These are phyloP conservation scores for Aspergillus pseudoterreus DNA, from an alignment of 2,329 filamentous ascomycete genomes.

Conservation along the genomic window DNA sequence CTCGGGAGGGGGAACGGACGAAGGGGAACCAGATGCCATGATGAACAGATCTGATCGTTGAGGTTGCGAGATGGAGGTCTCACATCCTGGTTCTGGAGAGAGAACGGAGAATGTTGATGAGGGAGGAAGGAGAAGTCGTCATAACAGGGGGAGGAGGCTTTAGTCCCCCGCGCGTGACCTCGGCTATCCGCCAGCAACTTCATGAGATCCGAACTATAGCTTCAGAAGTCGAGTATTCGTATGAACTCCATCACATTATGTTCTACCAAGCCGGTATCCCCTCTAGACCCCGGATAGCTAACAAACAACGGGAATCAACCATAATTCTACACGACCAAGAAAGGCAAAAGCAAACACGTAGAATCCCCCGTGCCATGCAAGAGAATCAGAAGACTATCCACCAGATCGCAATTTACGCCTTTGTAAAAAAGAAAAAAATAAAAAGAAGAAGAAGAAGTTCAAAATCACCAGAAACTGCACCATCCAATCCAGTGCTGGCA, in stretches of 20 bases:
- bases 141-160: background rate
- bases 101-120: background rate
- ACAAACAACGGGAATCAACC: constrained; percentile 8
- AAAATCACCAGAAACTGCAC: constrained; percentile 91
- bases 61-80: background rate
- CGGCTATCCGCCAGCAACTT: constrained; percentile 10
- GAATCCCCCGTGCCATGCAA: constrained; percentile 18
- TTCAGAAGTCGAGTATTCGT: constrained; percentile 1
- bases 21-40: constrained; percentile 21
- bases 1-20: constrained; percentile 11
- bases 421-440: constrained; percentile 10
- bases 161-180: constrained; percentile 17
- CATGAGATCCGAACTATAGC: constrained; percentile 2
- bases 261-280: background rate
- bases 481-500: constrained; percentile 99
- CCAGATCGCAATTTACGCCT: constrained; percentile 25
- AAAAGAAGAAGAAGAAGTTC: constrained; percentile 2
- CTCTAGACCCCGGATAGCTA: background rate
- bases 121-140: background rate
- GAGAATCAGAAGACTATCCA: constrained; percentile 7
- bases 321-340: background rate
- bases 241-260: no score
- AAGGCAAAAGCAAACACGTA: constrained; percentile 11
- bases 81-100: constrained; percentile 1
- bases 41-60: constrained; percentile 1